Evolutionary conservation across 345 rosid genomes (phyloP).

Genomic region (Eucalyptus tenuipes): DNA sequence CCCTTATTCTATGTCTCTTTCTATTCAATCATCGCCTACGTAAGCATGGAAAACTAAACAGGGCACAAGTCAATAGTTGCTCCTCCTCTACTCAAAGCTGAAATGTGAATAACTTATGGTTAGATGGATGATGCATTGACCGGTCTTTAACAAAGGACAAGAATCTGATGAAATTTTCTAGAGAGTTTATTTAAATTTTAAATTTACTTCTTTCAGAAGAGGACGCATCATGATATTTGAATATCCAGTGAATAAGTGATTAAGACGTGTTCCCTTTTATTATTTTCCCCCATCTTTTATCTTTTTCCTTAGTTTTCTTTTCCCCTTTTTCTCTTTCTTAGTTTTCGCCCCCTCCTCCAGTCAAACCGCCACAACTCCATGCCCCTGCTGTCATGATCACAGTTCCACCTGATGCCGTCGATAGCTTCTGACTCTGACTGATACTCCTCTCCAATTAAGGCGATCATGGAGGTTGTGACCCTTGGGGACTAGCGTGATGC

Average conservation of each 20-base stretch:
- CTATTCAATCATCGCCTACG: background rate
- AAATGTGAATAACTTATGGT: background rate
- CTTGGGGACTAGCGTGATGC: background rate
- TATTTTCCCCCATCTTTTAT: background rate
- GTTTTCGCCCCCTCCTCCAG: background rate
- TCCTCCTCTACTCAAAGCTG: background rate
- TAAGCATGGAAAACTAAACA: background rate
- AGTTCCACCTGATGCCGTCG: background rate
- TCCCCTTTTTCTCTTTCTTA: background rate
- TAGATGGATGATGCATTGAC: background rate
- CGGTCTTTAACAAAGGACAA: background rate
- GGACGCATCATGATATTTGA: background rate
- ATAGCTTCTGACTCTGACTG: too few species aligned
- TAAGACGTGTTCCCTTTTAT: background rate
- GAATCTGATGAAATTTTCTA: background rate
- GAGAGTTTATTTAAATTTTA: background rate
- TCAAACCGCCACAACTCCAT: background rate
- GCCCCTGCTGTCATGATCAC: background rate
- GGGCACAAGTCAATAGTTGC: background rate
- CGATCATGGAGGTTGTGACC: background rate
- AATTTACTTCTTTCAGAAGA: background rate
- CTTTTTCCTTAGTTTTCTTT: accelerated
- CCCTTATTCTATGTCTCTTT: background rate
- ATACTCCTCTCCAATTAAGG: background rate
- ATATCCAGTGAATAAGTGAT: background rate